phyloP scores from a whole-genome alignment of 2,329 filamentous ascomycete species.

The Neonectria magnoliae region DNA sequence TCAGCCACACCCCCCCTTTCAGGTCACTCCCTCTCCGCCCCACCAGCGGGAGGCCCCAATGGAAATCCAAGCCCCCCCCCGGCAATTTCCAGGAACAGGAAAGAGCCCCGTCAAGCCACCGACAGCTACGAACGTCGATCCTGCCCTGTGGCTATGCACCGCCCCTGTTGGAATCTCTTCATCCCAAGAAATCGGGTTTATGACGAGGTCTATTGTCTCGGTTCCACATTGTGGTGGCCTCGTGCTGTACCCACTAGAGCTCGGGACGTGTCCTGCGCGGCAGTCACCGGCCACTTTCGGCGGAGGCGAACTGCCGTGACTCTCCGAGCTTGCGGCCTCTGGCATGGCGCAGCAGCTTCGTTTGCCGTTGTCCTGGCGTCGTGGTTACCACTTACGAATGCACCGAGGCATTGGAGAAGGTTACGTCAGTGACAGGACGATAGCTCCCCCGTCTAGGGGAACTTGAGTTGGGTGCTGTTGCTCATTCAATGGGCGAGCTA shows the following conservation, averaged over 20 bases:
- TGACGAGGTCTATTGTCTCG: background rate
- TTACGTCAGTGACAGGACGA: background rate
- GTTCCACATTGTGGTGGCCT: background rate
- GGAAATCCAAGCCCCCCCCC: background rate
- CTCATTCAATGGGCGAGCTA: slow-evolving; percentile 5
- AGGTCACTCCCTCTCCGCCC: background rate
- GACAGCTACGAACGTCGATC: background rate
- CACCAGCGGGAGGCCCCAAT: slow-evolving; percentile 14
- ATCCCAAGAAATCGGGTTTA: slow-evolving; percentile 2
- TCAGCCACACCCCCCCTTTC: slow-evolving; percentile 9
- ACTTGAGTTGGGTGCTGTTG: background rate
- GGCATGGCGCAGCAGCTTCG: slow-evolving; percentile 19
- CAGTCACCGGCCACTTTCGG: background rate
- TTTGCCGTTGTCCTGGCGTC: background rate
- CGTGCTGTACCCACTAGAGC: background rate
- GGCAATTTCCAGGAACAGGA: slow-evolving; percentile 4
- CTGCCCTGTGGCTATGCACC: slow-evolving; percentile 20
- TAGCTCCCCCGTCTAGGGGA: background rate
- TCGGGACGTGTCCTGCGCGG: background rate
- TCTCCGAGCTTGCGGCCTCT: slow-evolving; percentile 16
- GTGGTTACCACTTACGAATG: background rate
- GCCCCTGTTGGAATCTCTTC: slow-evolving; percentile 6
- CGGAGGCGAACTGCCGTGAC: slow-evolving; percentile 2
- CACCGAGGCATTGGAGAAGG: background rate
- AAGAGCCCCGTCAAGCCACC: background rate